Evolutionary conservation across 805 yeast species (phyloP).

Genomic region (Pichia kluyveri): DNA sequence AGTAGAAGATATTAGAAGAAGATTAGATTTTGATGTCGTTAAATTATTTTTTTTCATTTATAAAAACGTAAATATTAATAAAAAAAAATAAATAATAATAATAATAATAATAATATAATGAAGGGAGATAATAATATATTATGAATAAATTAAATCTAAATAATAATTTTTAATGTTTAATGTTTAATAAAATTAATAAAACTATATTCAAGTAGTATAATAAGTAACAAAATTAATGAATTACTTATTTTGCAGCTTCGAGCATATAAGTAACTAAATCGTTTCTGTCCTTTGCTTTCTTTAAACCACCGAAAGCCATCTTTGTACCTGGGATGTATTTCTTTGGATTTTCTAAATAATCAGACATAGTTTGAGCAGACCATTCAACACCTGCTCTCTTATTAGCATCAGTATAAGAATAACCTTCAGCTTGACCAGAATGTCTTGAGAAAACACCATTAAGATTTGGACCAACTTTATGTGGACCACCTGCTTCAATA

Average conservation of each 20-base stretch:
- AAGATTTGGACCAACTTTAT: constrained; percentile 99
- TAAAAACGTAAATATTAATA: constrained; percentile 1
- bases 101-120: background rate
- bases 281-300: constrained; percentile 98
- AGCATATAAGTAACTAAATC: constrained; percentile 85
- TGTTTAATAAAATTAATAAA: background rate
- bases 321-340: constrained; percentile 99
- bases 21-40: too few relatives aligned
- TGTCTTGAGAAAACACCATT: constrained; percentile 90
- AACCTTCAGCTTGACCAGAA: constrained; percentile 89
- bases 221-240: background rate
- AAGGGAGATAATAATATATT: too few relatives aligned
- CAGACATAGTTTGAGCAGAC: constrained; percentile 82
- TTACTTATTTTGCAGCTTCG: constrained; percentile 38
- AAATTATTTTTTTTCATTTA: background rate
- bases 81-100: background rate
- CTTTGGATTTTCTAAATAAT: constrained; percentile 99
- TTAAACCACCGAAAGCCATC: constrained; percentile 99
- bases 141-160: background rate
- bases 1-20: too few relatives aligned
- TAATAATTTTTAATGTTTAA: background rate
- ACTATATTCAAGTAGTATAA: background rate
- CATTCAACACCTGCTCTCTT: constrained; percentile 88
- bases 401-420: constrained; percentile 97
- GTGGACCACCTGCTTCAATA: constrained; percentile 88